phyloP scores from a whole-genome alignment of 257 asterid species.

The Solanum piurae region DNA sequence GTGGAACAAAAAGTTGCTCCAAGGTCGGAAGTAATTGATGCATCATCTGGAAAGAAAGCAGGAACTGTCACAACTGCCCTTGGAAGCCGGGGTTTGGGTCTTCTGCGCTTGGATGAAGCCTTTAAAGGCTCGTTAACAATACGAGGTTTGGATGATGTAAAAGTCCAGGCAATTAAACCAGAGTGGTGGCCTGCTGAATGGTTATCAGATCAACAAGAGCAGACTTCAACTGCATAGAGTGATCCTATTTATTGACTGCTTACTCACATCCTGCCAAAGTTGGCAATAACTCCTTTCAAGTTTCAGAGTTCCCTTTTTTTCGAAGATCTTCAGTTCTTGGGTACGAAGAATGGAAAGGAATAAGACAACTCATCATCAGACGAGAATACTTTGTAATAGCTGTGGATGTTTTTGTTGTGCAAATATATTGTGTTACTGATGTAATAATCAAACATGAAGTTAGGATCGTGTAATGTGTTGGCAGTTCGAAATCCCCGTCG shows the following conservation, averaged over 20 bases:
- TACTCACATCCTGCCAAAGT: not conserved
- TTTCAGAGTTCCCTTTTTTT: not conserved
- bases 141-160: slow-evolving; percentile 46
- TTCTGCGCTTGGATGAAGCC: slow-evolving; percentile 54
- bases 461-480: not conserved
- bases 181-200: slow-evolving; percentile 96
- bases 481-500: not conserved
- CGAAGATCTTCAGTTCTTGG: not conserved
- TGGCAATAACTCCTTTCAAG: not conserved
- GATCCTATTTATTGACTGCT: not conserved
- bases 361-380: not conserved
- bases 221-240: slow-evolving; percentile 29
- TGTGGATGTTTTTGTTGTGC: not conserved
- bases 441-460: not conserved
- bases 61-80: slow-evolving; percentile 68
- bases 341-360: not conserved
- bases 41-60: slow-evolving; percentile 41
- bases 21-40: slow-evolving; percentile 43
- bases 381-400: not conserved
- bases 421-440: not conserved
- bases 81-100: slow-evolving; percentile 66
- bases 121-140: slow-evolving; percentile 40
- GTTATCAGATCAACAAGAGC: slow-evolving; percentile 27
- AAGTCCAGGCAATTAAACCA: slow-evolving; percentile 47
- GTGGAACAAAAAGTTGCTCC: slow-evolving; percentile 49